Conservation (phyloP, 805 yeast species). For the Saccharomycopsis javanensis region DNA sequence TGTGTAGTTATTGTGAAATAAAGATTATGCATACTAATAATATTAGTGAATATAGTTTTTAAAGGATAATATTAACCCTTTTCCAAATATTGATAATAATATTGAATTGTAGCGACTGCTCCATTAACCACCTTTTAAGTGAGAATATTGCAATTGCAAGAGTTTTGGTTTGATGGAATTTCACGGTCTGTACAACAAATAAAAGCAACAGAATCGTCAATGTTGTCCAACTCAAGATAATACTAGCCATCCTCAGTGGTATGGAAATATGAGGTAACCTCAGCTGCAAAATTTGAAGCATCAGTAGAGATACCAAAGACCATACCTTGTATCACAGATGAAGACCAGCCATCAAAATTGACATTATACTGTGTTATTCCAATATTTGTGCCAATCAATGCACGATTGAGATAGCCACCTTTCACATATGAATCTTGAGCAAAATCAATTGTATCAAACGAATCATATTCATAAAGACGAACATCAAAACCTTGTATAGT, state of each 20-base stretch:
- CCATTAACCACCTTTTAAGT: conserved; percentile 21
- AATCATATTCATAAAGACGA: not conserved
- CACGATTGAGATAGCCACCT: not conserved
- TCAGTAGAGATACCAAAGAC: not conserved
- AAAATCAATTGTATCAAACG: not conserved
- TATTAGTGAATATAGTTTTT: conserved; percentile 22
- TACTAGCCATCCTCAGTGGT: conserved; percentile 27
- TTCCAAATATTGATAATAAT: not conserved
- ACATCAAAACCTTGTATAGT: not conserved
- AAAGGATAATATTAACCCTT: conserved; percentile 24
- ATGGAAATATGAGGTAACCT: conserved; percentile 22
- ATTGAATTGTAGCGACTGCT: not conserved
- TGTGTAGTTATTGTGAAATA: conserved; percentile 13
- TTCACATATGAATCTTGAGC: not conserved
- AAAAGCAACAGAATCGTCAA: conserved; percentile 29
- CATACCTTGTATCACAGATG: not conserved
- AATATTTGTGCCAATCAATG: not conserved
- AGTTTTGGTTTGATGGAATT: not conserved
- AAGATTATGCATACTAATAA: conserved; percentile 17
- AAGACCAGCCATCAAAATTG: not conserved
- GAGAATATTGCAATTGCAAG: conserved; percentile 5
- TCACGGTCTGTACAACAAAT: conserved; percentile 24
- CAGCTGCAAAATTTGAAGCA: conserved; percentile 21
- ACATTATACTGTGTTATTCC: not conserved
- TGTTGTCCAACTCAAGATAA: conserved; percentile 19